Evolutionary conservation across 2,329 filamentous ascomycete species (phyloP), one percentile per base, ranked within the genome.

Genomic region (Ophiostoma populinum): DNA sequence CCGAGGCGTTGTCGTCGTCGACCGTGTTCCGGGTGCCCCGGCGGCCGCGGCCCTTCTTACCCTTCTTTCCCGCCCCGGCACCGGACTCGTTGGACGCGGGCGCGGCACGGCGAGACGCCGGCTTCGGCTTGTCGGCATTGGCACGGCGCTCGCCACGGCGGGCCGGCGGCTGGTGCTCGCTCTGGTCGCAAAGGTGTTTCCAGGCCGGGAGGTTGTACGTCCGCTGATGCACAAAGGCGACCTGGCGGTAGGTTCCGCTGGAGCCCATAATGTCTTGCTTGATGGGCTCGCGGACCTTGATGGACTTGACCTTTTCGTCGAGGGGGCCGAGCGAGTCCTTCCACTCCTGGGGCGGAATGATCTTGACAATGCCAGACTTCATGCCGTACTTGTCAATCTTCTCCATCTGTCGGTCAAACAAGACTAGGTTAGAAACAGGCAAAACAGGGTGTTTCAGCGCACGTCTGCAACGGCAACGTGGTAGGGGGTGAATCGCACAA

Each of bases 241-340:
- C 82, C 55, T 98, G 90, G 24, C 87, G 87, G 53, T 94, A 98
- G 38, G 82, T 92, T 38, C 90, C 92, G 51, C 87, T 83, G 34
- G 81, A 83, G 27, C 90, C 90, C 65, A 92, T 87, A 48, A 98
- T 98, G 49, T 98, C 90, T 55, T 98, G 90, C 51, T 85, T 93
- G 53, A 98, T 95, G 4, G 90, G 90, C 45, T 98, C 92, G 56
- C 87, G 87, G 49, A 98, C 86, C 51, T 76, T 78, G 54, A 98
- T 81, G 42, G 79, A 76, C 58, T 94, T 95, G 44, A 98, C 70
- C 34, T 83, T 67, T 48, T 94, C 80, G 50, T 90, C 75, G 42
- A 94, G 70, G 24, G 70, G 63, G 12, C 81, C 80, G 24, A 90
- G 74, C 18, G 73, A 65, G 43, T 86, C 72, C 55, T 71, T 90